Base-by-base conservation (phyloP, 2,329 filamentous ascomycete genomes). In the Clonostachys chloroleuca region DNA sequence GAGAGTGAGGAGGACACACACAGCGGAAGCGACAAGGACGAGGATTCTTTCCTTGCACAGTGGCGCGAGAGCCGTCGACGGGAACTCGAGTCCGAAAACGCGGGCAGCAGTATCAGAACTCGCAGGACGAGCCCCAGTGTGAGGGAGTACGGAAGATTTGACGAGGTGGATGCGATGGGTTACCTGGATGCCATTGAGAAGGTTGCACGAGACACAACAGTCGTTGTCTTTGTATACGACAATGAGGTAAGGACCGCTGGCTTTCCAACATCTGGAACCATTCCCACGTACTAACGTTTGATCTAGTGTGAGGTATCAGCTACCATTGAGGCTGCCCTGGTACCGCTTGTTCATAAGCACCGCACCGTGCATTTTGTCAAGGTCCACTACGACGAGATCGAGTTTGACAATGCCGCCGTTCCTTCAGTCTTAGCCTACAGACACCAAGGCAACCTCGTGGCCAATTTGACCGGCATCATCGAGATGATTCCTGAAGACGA, bases 181-280 rank as follows among this genome's bases (percentile, higher is more conserved):
- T 99, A 95, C 59, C 78, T 99, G n/a, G 92, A 97, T 66, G 92
- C 92, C 47, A 90, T 97, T 56, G 94, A 99, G 70, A 94, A 90
- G 68, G 89, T 92, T 5, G 77, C 83, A 37, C 70, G 84, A 43
- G 88, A 92, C 42, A 92, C 89, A 0, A 80, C 87, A 5, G 92
- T 97, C 3, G 87, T 96, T 3, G 94, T 99, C 30, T 95, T 92
- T 69, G 91, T 99, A 54, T 94, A 91, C 65, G 91, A 96, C 61
- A 80, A 88, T 51, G 80, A 87, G 74, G 91, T 95, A 80, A 63
- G 83, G 37, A 20, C 34, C n/a, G 17, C n/a, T 20, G 24, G 24
- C 24, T n/a, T 18, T n/a, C 33, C 2, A 12, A 16, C 41, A 12
- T n/a, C n/a, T n/a, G n/a, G 18, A 12, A 43, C 17, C 16, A 45